Conservation (phyloP, 306 rosid genomes). For the Alnus glutinosa region DNA sequence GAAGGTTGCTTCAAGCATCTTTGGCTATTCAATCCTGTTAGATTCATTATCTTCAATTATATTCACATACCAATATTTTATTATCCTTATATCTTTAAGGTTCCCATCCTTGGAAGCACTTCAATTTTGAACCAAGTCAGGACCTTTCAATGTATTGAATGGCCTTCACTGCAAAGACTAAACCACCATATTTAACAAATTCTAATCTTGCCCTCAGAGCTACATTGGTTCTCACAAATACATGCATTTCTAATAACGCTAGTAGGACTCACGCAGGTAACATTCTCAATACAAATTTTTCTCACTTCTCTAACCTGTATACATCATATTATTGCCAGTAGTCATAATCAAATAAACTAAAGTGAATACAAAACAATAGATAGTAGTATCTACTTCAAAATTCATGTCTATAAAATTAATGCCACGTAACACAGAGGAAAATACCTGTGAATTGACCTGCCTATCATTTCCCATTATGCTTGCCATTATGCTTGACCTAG, state of each 20-base stretch:
- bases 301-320: not conserved
- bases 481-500: slow-evolving; percentile 91
- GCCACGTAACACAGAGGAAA: slow-evolving; percentile 6
- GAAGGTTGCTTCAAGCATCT: not conserved
- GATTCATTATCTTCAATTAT: not conserved
- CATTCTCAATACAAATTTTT: not conserved
- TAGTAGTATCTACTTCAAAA: not conserved
- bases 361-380: not conserved
- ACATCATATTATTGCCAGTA: not conserved
- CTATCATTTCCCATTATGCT: slow-evolving; percentile 58
- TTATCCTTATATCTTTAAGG: no score
- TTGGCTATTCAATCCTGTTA: not conserved
- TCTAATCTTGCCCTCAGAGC: not conserved
- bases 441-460: slow-evolving; percentile 56
- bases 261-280: not conserved
- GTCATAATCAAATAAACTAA: not conserved
- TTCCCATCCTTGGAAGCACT: not conserved
- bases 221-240: not conserved
- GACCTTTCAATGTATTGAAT: not conserved
- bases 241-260: no score
- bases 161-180: not conserved
- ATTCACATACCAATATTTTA: no score
- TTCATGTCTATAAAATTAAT: not conserved
- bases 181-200: not conserved
- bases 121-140: not conserved